Conservation (phyloP, 768 basidiomycete species). For the Suillus ampliporus region DNA sequence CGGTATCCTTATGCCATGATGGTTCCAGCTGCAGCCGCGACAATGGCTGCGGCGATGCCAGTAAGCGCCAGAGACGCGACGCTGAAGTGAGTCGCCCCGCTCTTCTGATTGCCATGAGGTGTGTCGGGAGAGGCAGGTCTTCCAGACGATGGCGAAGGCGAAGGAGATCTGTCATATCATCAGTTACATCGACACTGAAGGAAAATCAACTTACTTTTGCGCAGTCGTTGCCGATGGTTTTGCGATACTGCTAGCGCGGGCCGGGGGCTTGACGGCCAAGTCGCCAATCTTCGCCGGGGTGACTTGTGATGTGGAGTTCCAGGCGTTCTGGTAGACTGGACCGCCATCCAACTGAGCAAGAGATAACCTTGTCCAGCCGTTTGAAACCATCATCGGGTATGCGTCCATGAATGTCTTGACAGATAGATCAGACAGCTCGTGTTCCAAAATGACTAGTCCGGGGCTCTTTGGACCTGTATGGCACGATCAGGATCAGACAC, state of each 20-base stretch:
- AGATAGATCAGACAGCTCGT: conserved; percentile 69
- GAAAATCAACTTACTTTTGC: conserved; percentile 13
- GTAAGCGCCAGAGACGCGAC: conserved; percentile 28
- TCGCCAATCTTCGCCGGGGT: conserved; percentile 28
- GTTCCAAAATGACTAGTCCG: conserved; percentile 85
- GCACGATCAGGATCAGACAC: conserved; percentile 11
- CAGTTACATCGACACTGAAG: conserved; percentile 1
- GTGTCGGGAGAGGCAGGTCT: conserved; percentile 23
- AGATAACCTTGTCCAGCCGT: conserved; percentile 74
- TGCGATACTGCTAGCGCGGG: background rate
- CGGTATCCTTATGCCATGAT: conserved; percentile 22
- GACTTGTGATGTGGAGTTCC: conserved; percentile 34
- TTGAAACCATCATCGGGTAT: conserved; percentile 64
- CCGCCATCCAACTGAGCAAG: conserved; percentile 51
- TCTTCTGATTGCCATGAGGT: conserved; percentile 40
- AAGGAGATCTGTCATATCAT: conserved; percentile 14
- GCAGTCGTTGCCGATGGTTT: background rate
- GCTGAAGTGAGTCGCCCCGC: conserved; percentile 32
- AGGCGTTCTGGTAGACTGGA: conserved; percentile 54
- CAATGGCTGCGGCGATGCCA: conserved; percentile 27
- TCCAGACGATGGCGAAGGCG: conserved; percentile 7
- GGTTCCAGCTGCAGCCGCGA: conserved; percentile 27
- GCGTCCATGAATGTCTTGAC: conserved; percentile 70
- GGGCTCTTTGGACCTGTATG: conserved; percentile 67
- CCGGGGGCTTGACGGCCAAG: conserved; percentile 18